Base-by-base conservation (phyloP, 441 rosid genomes). In the Erysimum cheiri region DNA sequence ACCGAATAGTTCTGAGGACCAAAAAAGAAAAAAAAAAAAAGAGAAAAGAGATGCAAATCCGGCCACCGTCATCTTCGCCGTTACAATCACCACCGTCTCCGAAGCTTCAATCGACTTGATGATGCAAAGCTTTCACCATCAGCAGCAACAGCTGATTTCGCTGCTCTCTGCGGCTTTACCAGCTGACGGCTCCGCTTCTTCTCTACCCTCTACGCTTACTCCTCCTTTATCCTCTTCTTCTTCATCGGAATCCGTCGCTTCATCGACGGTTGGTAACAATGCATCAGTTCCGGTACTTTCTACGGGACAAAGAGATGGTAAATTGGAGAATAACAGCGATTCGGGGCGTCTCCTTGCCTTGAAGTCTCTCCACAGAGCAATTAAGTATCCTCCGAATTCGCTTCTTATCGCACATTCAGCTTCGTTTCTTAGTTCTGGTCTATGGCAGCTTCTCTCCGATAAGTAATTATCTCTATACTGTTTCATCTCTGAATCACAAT, bases 321-420 rank as follows among this genome's bases (percentile, higher is more conserved):
- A 69, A 60, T 69, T 79, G 11, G 92, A 87, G 50, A 78, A 71
- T 59, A 83, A 67, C 53, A 84, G 58, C 54, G 96, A 92, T 35
- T 81, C 97, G 0, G 74, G 88, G 54, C 88, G 98, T 39, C 83
- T 92, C 64, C 79, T 81, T 61, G 91, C 97, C 50, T 77, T 95
- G 61, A 84, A 76, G 83, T 90, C 96, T 14, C 98, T 95, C 69
- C 97, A 89, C 77, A 89, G 97, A 63, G 95, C 97, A 39, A 83
- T 95, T 71, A 80, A 87, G 59, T 92, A 79, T 68, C 95, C 93
- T 66, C 99, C 90, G 8, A 92, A 92, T 85, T 92, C 96, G 13
- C 80, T 95, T 74, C 88, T 92, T 63, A 82, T 95, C 15, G 70
- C 88, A 26, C 97, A 92, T 83, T 92, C 96, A 64, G 97, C 98